Conservation (phyloP, 2,329 filamentous ascomycete species). For the Fusarium beomiforme region DNA sequence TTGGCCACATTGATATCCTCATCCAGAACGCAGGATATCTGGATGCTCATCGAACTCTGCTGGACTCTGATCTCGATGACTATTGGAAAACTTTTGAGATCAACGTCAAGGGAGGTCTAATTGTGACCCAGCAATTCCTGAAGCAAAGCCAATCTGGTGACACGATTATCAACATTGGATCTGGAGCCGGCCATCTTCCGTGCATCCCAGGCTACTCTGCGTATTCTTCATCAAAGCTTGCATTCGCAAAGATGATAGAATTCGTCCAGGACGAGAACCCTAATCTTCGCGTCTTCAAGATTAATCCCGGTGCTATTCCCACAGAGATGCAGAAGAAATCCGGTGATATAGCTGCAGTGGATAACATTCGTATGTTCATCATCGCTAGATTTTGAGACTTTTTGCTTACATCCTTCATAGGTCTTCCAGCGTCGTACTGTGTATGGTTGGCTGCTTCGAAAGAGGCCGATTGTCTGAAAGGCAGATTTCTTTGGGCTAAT, state of each 20-base stretch:
- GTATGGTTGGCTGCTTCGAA: background rate
- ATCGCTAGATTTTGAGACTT: fast-evolving
- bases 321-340: slow-evolving; percentile 3
- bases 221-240: background rate
- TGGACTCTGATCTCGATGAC: background rate
- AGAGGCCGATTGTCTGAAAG: background rate
- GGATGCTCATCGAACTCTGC: background rate
- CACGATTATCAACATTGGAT: background rate
- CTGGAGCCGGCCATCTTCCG: background rate
- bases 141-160: background rate
- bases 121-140: background rate
- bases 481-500: slow-evolving; percentile 2
- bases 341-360: background rate
- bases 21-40: slow-evolving; percentile 7
- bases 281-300: background rate
- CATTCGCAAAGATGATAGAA: background rate
- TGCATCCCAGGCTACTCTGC: background rate
- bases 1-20: background rate
- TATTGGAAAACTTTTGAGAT: background rate
- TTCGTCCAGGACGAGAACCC: background rate
- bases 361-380: background rate
- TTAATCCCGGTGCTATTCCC: slow-evolving; percentile 1
- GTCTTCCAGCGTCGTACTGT: slow-evolving; percentile 1
- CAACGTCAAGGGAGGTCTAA: background rate
- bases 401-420: background rate